Evolutionary conservation across 2,329 filamentous ascomycete genomes (phyloP), one percentile per base, ranked within the genome.

Genomic region (Colletotrichum plurivorum): DNA sequence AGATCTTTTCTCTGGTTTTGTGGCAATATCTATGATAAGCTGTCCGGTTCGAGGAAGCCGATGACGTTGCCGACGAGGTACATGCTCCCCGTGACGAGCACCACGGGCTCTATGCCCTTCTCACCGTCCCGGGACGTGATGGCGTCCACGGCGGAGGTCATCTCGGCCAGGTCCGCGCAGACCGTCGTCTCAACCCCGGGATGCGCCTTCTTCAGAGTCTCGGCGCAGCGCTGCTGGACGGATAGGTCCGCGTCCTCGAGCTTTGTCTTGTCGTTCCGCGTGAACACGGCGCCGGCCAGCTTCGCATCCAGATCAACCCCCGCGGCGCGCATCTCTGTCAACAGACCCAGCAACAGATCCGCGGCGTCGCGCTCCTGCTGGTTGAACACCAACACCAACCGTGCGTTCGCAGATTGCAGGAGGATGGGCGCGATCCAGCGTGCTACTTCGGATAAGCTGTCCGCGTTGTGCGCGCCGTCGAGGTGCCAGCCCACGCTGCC

Each of bases 401-500:
- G 48, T 78, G 69, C 69, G 36, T 78, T 75, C n/a, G 76, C 82
- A 74, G 88, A 84, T 10, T 79, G 78, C 2, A 12, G 9, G 22
- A 60, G 9, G 8, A 60, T n/a, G 31, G 55, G 51, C 3, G 89
- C 88, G 76, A 97, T 98, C 95, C 95, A 98, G 71, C 88, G 88
- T 0, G 91, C 91, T 5, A 94, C 94, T 72, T 94, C 88, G 71
- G 92, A 89, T 63, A 99, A 91, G 77, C 94, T 98, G 77, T 98
- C 95, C 4, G 92, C 85, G 0, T 95, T 99, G 80, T 99, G 96
- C 2, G 94, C 96, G 9, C 96, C 95, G 76, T 99, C 96, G 20
- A 99, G 88, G 76, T 95, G 92, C 95, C 95, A 99, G 16, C 85
- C 86, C 5, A 97, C 83, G 2, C 76, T 75, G 3, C 83, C 84